Conservation (phyloP, 768 basidiomycete genomes). For the Lactifluus echinatus region DNA sequence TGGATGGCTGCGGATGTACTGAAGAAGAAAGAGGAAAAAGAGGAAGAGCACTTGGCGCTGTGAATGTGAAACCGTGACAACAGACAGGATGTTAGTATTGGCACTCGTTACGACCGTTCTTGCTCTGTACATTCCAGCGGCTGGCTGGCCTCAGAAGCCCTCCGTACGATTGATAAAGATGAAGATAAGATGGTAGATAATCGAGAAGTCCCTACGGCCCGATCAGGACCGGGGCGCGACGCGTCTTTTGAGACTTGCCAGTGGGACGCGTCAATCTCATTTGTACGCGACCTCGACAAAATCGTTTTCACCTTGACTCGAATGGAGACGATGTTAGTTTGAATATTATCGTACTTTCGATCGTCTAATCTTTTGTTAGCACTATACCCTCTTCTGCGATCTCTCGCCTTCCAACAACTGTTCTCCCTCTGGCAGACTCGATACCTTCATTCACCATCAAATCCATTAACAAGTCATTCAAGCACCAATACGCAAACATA, state of each 20-base stretch:
- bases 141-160: too few relatives aligned
- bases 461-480: constrained; percentile 43
- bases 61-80: too few relatives aligned
- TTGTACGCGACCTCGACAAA: not conserved
- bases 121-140: too few relatives aligned
- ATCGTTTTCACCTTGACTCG: not conserved
- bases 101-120: too few relatives aligned
- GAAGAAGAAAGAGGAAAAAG: too few relatives aligned
- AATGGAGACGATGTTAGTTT: constrained; percentile 11
- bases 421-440: constrained; percentile 9
- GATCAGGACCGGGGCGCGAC: not conserved
- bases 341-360: not conserved
- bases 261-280: not conserved
- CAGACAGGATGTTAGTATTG: too few relatives aligned
- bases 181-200: too few relatives aligned
- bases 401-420: constrained; percentile 6
- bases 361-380: constrained; percentile 6
- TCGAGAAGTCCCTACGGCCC: not conserved
- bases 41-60: too few relatives aligned
- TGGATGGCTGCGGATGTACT: too few relatives aligned
- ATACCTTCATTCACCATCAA: constrained; percentile 36
- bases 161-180: too few relatives aligned
- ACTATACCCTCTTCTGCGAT: not conserved
- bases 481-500: constrained; percentile 64
- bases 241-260: not conserved